Conservation (phyloP, 225 moss, liverwort and hornwort genomes). For the Sphagnum tenellum region DNA sequence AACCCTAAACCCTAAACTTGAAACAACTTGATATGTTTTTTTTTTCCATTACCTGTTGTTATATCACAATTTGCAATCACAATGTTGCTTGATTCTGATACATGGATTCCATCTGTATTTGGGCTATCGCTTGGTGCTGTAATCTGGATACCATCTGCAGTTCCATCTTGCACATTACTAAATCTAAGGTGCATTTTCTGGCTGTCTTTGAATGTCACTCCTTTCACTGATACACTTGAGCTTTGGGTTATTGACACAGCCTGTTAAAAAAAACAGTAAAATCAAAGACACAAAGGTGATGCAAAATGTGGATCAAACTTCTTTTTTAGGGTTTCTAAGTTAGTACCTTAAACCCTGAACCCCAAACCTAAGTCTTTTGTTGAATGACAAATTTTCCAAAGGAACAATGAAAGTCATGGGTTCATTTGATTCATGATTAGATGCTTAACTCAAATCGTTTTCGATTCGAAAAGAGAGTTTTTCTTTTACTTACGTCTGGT, state of each 20-base stretch:
- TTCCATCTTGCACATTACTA: constrained; percentile 9
- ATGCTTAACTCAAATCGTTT: no score
- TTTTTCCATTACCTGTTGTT: constrained; percentile 22
- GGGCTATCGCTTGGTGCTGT: constrained; percentile 32
- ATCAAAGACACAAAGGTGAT: no score
- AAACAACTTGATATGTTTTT: no score
- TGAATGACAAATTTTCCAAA: no score
- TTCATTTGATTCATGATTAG: no score
- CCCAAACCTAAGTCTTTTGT: no score
- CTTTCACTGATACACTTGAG: constrained; percentile 28
- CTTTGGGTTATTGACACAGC: constrained; percentile 40
- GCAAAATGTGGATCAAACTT: no score
- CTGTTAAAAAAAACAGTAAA: constrained; percentile 10
- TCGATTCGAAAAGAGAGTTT: no score
- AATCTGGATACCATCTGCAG: constrained; percentile 27
- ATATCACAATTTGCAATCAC: constrained; percentile 38
- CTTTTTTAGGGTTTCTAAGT: no score
- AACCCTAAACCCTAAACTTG: no score
- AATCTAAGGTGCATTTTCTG: constrained; percentile 64
- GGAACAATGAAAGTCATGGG: no score
- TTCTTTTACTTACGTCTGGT: constrained; percentile 20
- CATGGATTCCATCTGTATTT: constrained; percentile 79
- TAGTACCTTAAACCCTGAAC: no score
- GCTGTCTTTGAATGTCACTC: constrained; percentile 23
- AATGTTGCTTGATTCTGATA: constrained; percentile 40